Evolutionary conservation across 1,284 basidiomycete species (phyloP).

Genomic region (Coniophora puteana): DNA sequence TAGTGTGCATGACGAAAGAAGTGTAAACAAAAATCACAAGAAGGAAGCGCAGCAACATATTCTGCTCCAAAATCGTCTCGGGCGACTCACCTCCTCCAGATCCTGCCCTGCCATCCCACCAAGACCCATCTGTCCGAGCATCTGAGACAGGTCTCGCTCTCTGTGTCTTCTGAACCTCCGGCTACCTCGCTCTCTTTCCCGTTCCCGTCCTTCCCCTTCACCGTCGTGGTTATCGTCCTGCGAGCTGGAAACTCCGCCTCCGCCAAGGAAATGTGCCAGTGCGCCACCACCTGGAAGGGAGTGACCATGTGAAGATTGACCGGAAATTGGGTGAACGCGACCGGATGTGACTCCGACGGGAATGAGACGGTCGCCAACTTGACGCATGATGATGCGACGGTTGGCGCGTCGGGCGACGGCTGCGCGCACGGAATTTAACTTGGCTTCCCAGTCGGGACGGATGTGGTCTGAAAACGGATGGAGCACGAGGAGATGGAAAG

Average conservation of each 20-base stretch:
- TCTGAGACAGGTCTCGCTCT: constrained; percentile 48
- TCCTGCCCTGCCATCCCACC: constrained; percentile 81
- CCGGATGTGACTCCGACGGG: constrained; percentile 93
- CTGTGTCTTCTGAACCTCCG: constrained; percentile 55
- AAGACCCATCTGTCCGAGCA: constrained; percentile 64
- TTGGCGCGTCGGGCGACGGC: constrained; percentile 89
- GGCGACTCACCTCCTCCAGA: constrained; percentile 75
- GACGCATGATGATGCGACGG: constrained; percentile 95
- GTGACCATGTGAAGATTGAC: no score
- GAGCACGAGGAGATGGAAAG: constrained; percentile 9
- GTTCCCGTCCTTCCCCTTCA: constrained; percentile 35
- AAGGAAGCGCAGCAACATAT: no score
- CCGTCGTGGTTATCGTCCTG: constrained; percentile 45
- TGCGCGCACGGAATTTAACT: constrained; percentile 85
- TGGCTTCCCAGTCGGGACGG: constrained; percentile 92
- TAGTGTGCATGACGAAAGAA: no score
- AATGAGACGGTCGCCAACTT: constrained; percentile 95
- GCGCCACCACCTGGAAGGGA: no score
- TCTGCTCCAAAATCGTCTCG: no score
- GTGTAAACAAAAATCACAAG: no score
- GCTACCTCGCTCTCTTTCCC: constrained; percentile 56
- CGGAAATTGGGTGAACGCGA: constrained; percentile 60
- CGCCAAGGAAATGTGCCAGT: no score
- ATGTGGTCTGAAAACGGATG: constrained; percentile 67
- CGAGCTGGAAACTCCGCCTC: no score